Conservation (phyloP, 2,329 filamentous ascomycete species). For the Talaromyces sp. region DNA sequence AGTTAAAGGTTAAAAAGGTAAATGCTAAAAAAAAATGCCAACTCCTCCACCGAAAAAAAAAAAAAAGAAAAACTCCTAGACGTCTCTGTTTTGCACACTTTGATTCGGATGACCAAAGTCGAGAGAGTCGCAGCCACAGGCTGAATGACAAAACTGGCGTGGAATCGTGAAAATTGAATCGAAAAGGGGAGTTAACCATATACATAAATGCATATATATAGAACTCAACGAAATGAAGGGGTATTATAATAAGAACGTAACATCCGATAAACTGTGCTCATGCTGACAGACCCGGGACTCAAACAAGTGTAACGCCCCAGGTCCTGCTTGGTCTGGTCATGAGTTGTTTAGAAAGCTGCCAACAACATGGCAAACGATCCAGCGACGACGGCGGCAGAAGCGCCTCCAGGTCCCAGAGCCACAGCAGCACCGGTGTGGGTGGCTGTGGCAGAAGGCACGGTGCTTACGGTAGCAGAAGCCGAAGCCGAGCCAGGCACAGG, state of each 20-base stretch:
- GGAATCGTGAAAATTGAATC: conserved; percentile 27
- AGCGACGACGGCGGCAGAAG: conserved; percentile 29
- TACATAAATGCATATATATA: conserved; percentile 4
- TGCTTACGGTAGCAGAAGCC: neutral
- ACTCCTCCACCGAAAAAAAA: conserved; percentile 7
- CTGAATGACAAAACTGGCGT: conserved; percentile 22
- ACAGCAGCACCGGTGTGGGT: conserved; percentile 14
- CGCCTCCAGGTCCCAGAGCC: conserved; percentile 11
- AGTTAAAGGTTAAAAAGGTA: neutral
- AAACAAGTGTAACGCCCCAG: neutral
- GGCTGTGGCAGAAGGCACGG: conserved; percentile 5
- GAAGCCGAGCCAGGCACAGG: conserved; percentile 4
- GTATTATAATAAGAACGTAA: conserved; percentile 11
- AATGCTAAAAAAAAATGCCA: conserved; percentile 7
- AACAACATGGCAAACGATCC: conserved; percentile 35
- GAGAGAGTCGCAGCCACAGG: conserved; percentile 12
- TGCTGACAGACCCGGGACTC: conserved; percentile 2
- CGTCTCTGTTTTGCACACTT: conserved; percentile 7
- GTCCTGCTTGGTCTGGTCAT: neutral
- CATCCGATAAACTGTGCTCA: conserved; percentile 8
- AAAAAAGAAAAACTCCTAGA: conserved; percentile 8
- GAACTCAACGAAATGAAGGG: conserved; percentile 11
- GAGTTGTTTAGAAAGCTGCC: conserved; percentile 26
- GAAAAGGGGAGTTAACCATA: conserved; percentile 12
- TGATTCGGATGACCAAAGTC: conserved; percentile 3